Conservation (phyloP, 208 protist species). For the Trichomonas gallinae region DNA sequence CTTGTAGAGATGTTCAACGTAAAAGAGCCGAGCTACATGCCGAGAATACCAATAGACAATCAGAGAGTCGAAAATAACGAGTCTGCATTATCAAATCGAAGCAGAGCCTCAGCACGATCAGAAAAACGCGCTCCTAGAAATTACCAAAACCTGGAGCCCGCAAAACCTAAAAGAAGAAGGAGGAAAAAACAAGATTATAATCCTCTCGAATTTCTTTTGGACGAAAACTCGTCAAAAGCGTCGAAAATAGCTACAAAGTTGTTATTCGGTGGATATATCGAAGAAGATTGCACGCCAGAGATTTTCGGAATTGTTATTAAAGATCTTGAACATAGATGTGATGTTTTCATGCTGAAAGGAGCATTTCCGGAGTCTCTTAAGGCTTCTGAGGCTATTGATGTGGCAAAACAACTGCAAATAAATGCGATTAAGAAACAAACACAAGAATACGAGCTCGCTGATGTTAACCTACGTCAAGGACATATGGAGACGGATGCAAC, state of each 20-base stretch:
- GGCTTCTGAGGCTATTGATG: not conserved
- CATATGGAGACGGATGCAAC: not conserved
- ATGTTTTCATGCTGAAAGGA: not conserved
- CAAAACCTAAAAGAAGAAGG: not conserved
- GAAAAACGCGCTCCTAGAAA: not conserved
- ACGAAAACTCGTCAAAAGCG: not conserved
- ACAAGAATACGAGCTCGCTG: not conserved
- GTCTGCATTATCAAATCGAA: not conserved
- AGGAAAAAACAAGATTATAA: not conserved
- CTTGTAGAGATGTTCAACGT: not conserved
- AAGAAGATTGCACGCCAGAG: not conserved
- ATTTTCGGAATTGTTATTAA: not conserved
- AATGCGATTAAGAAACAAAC: not conserved
- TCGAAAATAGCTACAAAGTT: not conserved
- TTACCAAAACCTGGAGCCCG: not conserved
- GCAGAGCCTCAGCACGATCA: not conserved
- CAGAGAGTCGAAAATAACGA: not conserved
- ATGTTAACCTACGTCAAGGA: not conserved
- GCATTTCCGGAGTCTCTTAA: not conserved
- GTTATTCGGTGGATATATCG: not conserved
- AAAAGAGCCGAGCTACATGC: not conserved
- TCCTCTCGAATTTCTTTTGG: not conserved
- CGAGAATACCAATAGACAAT: not conserved
- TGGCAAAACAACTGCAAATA: not conserved
- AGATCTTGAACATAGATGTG: not conserved